A percentile compares a stretch with the other conserved stretches of the same genome.
Conservation (phyloP, 495 filamentous ascomycete species). For the Aspergillus steynii region DNA sequence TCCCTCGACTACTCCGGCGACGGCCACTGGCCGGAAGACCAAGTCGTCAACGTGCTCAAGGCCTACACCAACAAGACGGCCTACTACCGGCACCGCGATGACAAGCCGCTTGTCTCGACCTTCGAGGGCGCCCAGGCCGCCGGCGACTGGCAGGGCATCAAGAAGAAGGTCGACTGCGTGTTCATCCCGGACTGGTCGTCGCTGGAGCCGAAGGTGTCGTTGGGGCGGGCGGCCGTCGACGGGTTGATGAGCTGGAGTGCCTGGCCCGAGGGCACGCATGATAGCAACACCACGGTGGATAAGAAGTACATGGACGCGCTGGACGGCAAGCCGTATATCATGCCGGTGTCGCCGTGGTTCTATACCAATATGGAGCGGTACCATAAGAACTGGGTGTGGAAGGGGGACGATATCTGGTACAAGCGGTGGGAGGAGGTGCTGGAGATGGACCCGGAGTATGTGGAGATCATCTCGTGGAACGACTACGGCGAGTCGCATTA, state of each 20-base stretch:
- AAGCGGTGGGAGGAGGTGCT: constrained; percentile 68
- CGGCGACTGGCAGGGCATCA: constrained; percentile 60
- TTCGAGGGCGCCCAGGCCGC: constrained; percentile 67
- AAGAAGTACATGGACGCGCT: constrained; percentile 48
- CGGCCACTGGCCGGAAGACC: constrained; percentile 54
- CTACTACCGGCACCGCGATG: constrained; percentile 50
- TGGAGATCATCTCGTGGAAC: constrained; percentile 66
- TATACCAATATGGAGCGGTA: constrained; percentile 66
- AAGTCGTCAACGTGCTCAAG: constrained; percentile 57
- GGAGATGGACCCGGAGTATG: constrained; percentile 61
- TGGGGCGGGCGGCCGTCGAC: constrained; percentile 48
- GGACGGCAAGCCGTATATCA: constrained; percentile 66
- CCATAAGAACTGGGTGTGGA: constrained; percentile 72
- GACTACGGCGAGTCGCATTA: constrained; percentile 79
- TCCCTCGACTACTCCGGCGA: constrained; percentile 69
- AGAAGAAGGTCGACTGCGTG: constrained; percentile 47
- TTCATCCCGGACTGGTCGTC: constrained; percentile 70
- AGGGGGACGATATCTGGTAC: constrained; percentile 69
- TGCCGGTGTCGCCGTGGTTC: constrained; percentile 75
- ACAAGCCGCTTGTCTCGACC: constrained; percentile 65
- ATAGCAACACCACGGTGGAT: constrained; percentile 57
- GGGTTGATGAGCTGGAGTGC: constrained; percentile 72
- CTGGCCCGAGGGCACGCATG: constrained; percentile 61
- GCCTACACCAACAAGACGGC: constrained; percentile 50
- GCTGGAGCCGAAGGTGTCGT: constrained; percentile 44